Evolutionary conservation across 768 basidiomycete species (phyloP).

Genomic region (Fomitopsis serialis): DNA sequence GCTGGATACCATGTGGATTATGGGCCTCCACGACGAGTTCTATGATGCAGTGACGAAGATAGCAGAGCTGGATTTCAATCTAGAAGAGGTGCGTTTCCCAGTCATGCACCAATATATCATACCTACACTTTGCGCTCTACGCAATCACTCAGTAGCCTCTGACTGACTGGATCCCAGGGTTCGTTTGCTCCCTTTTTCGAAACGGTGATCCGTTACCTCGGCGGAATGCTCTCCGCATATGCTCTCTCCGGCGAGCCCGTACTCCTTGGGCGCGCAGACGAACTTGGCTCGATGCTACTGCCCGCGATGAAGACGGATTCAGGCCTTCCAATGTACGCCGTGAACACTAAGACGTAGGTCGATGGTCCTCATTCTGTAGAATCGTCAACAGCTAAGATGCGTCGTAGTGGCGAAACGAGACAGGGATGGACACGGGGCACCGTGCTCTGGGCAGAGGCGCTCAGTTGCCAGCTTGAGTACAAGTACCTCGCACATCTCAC

Average conservation of each 20-base stretch:
- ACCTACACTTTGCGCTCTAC: too few species aligned
- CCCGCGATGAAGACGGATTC: constrained; percentile 65
- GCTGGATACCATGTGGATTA: constrained; percentile 80
- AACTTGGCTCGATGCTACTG: constrained; percentile 68
- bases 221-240: constrained; percentile 81
- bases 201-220: constrained; percentile 85
- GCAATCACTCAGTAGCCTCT: too few species aligned
- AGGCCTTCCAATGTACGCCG: constrained; percentile 66
- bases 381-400: neutral
- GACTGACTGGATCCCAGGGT: constrained; percentile 8
- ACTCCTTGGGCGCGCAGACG: constrained; percentile 66
- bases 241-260: constrained; percentile 62
- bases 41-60: constrained; percentile 53
- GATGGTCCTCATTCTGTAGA: neutral
- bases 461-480: constrained; percentile 82
- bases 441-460: constrained; percentile 64
- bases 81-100: constrained; percentile 33
- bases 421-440: constrained; percentile 30
- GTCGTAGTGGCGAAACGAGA: constrained; percentile 33
- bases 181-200: constrained; percentile 62
- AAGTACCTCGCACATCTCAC: constrained; percentile 81
- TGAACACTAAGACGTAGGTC: constrained; percentile 59
- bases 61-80: constrained; percentile 41
- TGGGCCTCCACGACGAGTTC: constrained; percentile 74
- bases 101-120: neutral